phyloP scores from a whole-genome alignment of 2,329 filamentous ascomycete genomes.

The Gyromitra esculenta region DNA sequence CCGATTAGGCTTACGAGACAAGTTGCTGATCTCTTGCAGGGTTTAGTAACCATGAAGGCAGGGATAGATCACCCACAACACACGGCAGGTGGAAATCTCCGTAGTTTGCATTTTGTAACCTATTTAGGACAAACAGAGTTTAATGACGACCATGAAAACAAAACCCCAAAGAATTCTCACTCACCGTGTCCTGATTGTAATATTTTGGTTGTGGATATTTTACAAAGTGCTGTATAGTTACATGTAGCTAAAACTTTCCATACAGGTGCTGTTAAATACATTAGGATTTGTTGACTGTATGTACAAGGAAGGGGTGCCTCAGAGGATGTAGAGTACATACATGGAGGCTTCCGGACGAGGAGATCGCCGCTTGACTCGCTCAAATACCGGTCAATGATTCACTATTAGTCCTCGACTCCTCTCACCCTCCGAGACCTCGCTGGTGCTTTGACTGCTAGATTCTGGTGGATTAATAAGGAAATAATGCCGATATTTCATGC shows the following conservation, averaged over 20 bases:
- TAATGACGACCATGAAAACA: slow-evolving; percentile 19
- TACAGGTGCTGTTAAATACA: neutral
- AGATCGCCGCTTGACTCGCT: slow-evolving; percentile 25
- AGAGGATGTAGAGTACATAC: neutral
- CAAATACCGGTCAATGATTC: slow-evolving; percentile 26
- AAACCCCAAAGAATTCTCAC: slow-evolving; percentile 24
- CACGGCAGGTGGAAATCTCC: slow-evolving; percentile 51
- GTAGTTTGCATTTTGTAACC: slow-evolving; percentile 18
- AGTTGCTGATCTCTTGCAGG: slow-evolving; percentile 48
- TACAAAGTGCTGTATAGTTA: neutral
- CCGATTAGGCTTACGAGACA: slow-evolving; percentile 46
- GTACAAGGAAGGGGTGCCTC: neutral
- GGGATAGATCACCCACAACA: slow-evolving; percentile 36
- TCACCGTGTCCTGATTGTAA: neutral
- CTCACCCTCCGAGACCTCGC: slow-evolving; percentile 7
- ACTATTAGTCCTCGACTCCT: slow-evolving; percentile 4
- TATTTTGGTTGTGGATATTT: slow-evolving; percentile 11
- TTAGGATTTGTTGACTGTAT: neutral
- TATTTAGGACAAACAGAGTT: slow-evolving; percentile 32
- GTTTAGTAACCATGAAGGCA: slow-evolving; percentile 6
- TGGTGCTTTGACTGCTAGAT: neutral
- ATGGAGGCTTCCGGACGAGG: neutral
- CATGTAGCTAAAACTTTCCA: neutral
- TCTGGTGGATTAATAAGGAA: too few relatives aligned
- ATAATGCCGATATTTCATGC: too few relatives aligned